Evolutionary conservation across 2,329 filamentous ascomycete species (phyloP), one percentile per base, ranked within the genome.

Genomic region (Aspergillus chevalieri): DNA sequence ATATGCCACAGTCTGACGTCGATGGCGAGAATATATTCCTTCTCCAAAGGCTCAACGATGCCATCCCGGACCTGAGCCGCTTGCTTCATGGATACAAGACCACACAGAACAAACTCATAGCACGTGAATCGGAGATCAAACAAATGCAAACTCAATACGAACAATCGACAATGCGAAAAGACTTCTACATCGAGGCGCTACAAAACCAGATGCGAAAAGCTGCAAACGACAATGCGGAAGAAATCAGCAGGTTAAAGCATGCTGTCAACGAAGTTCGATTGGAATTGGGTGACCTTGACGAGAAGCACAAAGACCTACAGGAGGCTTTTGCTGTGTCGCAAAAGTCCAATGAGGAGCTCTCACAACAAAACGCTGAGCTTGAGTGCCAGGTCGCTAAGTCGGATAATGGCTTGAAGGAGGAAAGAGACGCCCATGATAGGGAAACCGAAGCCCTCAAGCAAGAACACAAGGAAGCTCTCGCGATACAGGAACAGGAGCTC

Each of bases 141-240:
- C 71, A 78, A 50, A 67, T 74, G 17, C 69, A 74, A 51, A 65
- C 64, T 39, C 74, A 78, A 51, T 75, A 80, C 52, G 71, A 77
- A 44, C 74, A 79, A 52, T 72, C 71, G 26, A 59, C 80, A 33
- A 73, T 74, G 62, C 70, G 71, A 47, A 80, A 80, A 57, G 77
- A 81, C 44, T 73, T 69, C 46, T 76, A 80, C 54, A 78, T 81
- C 48, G 72, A 75, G 52, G 69, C 73, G 12, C 57, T 81, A 52
- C 76, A 76, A 48, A 69, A 72, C 21, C 76, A 78, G 56, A 70
- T 80, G 58, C 70, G 73, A 42, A 73, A 71, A 43, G 66, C 76
- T 15, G 73, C 75, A 43, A 73, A 72, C 47, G 75, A 78, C 50
- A 75, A 75, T 51, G 74, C 74, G 0, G 70, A 72, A 43, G 78